These are phyloP conservation scores for Oidiodendron maius DNA, from an alignment of 495 filamentous ascomycete genomes.

Conservation along the genomic window DNA sequence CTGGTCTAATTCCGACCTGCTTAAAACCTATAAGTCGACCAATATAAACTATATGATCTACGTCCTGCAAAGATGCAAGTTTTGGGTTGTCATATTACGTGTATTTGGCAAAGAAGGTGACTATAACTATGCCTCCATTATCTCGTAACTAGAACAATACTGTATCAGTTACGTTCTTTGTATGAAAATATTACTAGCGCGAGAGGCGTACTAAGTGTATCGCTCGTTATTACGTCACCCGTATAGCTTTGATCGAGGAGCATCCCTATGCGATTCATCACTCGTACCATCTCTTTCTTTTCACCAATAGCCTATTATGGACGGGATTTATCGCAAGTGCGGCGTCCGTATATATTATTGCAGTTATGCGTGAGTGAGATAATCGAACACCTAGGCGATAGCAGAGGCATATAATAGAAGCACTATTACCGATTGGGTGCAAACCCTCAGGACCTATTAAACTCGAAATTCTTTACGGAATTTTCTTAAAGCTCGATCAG, in stretches of 20 bases:
- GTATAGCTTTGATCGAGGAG: conserved; percentile 6
- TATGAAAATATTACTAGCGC: conserved; percentile 5
- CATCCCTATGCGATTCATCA: conserved; percentile 7
- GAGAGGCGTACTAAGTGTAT: not conserved
- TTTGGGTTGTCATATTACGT: not conserved
- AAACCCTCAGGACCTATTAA: conserved; percentile 9
- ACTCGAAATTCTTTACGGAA: too few species aligned
- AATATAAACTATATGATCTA: conserved; percentile 18
- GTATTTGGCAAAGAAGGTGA: too few species aligned
- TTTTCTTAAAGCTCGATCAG: too few species aligned
- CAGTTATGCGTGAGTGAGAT: conserved; percentile 10
- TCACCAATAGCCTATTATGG: conserved; percentile 1
- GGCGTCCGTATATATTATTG: not conserved
- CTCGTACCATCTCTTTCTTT: conserved; percentile 1
- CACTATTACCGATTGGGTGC: conserved; percentile 3
- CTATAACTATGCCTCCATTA: too few species aligned
- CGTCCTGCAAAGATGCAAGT: not conserved
- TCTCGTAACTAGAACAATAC: too few species aligned
- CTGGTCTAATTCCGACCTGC: conserved; percentile 15
- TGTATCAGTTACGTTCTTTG: conserved; percentile 4
- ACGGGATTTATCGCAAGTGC: not conserved
- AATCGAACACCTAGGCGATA: conserved; percentile 5
- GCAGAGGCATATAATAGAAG: not conserved
- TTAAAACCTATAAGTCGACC: conserved; percentile 7
- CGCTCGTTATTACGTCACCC: not conserved